Conservation (phyloP, 805 yeast species). For the Metschnikowia shivogae region DNA sequence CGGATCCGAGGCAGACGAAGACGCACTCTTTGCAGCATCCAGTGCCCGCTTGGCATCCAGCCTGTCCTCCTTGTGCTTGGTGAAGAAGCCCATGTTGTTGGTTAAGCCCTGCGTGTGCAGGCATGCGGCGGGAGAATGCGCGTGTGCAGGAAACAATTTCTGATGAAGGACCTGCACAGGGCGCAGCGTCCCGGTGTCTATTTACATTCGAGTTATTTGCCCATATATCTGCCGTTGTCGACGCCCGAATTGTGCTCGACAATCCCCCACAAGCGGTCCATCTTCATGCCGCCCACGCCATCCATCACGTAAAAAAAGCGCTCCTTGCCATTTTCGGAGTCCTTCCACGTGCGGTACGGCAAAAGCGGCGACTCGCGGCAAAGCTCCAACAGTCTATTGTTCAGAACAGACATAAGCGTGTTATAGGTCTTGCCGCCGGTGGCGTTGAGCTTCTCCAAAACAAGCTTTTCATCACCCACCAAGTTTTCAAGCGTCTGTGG, state of each 20-base stretch:
- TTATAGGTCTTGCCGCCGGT: slow-evolving; percentile 66
- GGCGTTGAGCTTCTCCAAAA: slow-evolving; percentile 62
- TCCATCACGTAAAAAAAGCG: slow-evolving; percentile 58
- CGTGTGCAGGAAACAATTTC: too few species aligned
- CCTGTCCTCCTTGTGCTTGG: slow-evolving; percentile 2
- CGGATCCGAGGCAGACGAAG: too few species aligned
- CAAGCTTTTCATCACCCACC: slow-evolving; percentile 55
- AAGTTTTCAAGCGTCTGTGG: slow-evolving; percentile 65
- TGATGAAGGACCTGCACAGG: too few species aligned
- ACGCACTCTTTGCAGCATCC: too few species aligned
- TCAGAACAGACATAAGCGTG: slow-evolving; percentile 49
- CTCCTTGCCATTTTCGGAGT: slow-evolving; percentile 28
- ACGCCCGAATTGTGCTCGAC: slow-evolving; percentile 64
- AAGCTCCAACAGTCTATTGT: slow-evolving; percentile 34
- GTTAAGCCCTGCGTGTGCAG: not conserved
- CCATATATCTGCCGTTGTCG: slow-evolving; percentile 57
- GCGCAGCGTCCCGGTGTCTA: too few species aligned
- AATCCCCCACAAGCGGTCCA: slow-evolving; percentile 86
- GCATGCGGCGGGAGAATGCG: not conserved
- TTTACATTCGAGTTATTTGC: not conserved
- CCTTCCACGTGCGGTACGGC: slow-evolving; percentile 38
- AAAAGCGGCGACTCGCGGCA: slow-evolving; percentile 11
- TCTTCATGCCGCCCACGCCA: slow-evolving; percentile 73
- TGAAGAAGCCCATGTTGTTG: slow-evolving; percentile 2
- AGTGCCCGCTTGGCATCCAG: too few species aligned